phyloP scores from a whole-genome alignment of 2,329 filamentous ascomycete species.

The Xylaria sp. region DNA sequence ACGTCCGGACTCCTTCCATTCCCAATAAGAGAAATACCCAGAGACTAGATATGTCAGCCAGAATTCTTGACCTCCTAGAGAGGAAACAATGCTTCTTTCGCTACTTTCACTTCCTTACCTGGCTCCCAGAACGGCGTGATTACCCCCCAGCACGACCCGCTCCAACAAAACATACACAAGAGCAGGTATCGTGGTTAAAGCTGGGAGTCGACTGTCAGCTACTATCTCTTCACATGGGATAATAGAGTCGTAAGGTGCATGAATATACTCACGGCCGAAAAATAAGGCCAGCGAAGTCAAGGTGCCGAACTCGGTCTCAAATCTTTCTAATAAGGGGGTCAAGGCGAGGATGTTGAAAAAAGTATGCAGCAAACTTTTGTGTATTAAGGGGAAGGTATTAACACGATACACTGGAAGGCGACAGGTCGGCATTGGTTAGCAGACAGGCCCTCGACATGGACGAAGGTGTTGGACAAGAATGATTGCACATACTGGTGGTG shows the following conservation, averaged over 20 bases:
- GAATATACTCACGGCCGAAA: conserved; percentile 78
- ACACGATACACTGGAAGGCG: conserved; percentile 80
- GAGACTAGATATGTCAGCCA: conserved; percentile 66
- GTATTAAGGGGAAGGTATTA: conserved; percentile 91
- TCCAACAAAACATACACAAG: conserved; percentile 84
- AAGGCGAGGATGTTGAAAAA: conserved; percentile 83
- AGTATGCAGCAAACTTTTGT: conserved; percentile 82
- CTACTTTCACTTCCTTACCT: conserved; percentile 66
- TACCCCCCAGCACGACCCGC: conserved; percentile 74
- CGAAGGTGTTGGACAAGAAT: neutral
- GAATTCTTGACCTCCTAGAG: conserved; percentile 25
- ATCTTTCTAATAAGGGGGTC: conserved; percentile 89
- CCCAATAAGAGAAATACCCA: conserved; percentile 93
- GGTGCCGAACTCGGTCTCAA: conserved; percentile 92
- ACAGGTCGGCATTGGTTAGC: conserved; percentile 8
- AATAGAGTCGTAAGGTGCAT: neutral
- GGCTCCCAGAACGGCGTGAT: conserved; percentile 82
- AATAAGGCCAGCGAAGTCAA: conserved; percentile 88
- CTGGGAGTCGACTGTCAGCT: conserved; percentile 56
- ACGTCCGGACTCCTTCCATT: conserved; percentile 87
- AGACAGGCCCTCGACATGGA: neutral
- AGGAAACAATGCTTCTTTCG: neutral
- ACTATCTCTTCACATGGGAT: neutral
- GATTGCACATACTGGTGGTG: conserved; percentile 30
- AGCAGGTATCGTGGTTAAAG: conserved; percentile 83